These are phyloP conservation scores for Ulota crispa DNA, from an alignment of 225 moss, liverwort and hornwort species.

Conservation along the genomic window DNA sequence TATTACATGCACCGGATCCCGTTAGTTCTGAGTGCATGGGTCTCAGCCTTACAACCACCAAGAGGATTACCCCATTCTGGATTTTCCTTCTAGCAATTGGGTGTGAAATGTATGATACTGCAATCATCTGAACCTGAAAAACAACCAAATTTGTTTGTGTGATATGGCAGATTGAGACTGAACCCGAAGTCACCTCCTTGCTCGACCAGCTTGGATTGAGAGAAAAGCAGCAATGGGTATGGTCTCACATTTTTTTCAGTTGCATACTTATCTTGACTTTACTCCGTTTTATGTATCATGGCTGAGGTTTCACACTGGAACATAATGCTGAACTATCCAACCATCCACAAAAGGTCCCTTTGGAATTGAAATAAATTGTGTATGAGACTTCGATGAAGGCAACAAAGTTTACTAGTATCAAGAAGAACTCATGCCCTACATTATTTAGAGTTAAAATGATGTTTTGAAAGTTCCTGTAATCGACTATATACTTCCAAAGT, in stretches of 20 bases:
- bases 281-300: slow-evolving; percentile 1
- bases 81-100: not conserved
- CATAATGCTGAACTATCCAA: not conserved
- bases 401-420: not conserved
- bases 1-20: slow-evolving; percentile 28
- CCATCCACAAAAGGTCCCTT: not conserved
- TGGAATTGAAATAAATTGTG: not conserved
- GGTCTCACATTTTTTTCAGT: slow-evolving; percentile 2
- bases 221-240: slow-evolving; percentile 85
- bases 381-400: not conserved
- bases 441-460: not conserved
- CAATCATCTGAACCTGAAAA: slow-evolving; percentile 8
- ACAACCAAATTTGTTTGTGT: slow-evolving; percentile 14
- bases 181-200: slow-evolving; percentile 68
- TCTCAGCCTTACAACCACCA: not conserved
- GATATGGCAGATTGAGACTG: slow-evolving; percentile 71
- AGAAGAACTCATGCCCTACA: not conserved
- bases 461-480: not conserved
- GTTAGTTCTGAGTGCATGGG: not conserved
- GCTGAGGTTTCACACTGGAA: slow-evolving; percentile 3
- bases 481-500: not conserved
- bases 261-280: slow-evolving; percentile 1
- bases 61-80: not conserved
- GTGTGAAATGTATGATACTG: not conserved
- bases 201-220: slow-evolving; percentile 87